These are phyloP conservation scores for Nannochloris sp. DNA, from an alignment of 139 green algal genomes.

Conservation along the genomic window DNA sequence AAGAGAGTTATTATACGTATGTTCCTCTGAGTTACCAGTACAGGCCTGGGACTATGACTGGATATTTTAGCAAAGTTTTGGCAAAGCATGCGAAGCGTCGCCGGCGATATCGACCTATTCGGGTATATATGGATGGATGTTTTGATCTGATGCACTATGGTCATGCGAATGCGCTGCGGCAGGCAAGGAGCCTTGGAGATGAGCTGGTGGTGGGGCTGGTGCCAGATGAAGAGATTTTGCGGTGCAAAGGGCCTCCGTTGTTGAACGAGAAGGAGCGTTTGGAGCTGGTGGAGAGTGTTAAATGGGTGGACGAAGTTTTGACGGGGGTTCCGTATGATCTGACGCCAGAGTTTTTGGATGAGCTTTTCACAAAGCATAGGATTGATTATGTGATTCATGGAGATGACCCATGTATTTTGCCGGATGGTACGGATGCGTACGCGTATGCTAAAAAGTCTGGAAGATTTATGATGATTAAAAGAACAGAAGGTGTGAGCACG, in stretches of 20 bases:
- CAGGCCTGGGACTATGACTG: constrained; percentile 73
- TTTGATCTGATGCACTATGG: constrained; percentile 99
- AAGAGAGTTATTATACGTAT: constrained; percentile 25
- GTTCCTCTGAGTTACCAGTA: constrained; percentile 78
- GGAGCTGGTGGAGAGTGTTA: constrained; percentile 79
- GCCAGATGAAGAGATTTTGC: constrained; percentile 85
- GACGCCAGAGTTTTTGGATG: constrained; percentile 79
- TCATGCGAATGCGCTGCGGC: constrained; percentile 94
- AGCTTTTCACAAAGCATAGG: constrained; percentile 85
- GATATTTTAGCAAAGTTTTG: constrained; percentile 62
- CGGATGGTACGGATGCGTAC: constrained; percentile 97
- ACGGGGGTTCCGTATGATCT: constrained; percentile 92
- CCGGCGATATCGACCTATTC: constrained; percentile 55
- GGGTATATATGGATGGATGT: constrained; percentile 98
- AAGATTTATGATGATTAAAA: constrained; percentile 88
- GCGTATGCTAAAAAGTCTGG: constrained; percentile 83
- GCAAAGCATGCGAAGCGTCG: constrained; percentile 65
- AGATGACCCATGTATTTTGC: constrained; percentile 96
- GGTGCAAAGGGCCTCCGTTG: constrained; percentile 87
- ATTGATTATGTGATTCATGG: constrained; percentile 99
- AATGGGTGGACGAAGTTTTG: constrained; percentile 99
- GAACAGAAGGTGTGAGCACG: constrained; percentile 94
- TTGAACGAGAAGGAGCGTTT: constrained; percentile 81
- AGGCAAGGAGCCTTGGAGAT: constrained; percentile 79
- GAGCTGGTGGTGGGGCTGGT: constrained; percentile 93